phyloP scores from a whole-genome alignment of 768 basidiomycete species.

The Podaxis carcinomalis region DNA sequence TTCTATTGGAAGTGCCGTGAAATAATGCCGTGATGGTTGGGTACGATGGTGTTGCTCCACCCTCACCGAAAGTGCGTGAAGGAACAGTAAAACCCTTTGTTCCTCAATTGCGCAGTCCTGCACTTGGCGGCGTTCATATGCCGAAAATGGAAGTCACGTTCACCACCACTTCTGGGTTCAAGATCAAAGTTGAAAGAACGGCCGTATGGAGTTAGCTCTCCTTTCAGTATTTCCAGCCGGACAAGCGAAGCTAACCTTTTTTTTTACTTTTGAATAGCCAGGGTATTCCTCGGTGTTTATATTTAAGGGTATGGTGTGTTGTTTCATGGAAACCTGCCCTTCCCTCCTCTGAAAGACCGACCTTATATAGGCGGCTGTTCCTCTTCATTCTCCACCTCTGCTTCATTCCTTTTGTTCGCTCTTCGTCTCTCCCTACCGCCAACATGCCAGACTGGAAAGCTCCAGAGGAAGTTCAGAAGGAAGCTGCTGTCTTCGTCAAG shows the following conservation, averaged over 20 bases:
- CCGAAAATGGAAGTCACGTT: not conserved
- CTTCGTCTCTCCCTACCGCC: conserved; percentile 1
- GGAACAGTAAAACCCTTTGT: not conserved
- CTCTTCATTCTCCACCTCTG: conserved; percentile 8
- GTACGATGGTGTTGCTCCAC: not conserved
- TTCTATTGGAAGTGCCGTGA: not conserved
- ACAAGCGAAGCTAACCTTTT: not conserved
- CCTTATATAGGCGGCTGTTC: not conserved
- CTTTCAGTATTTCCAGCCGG: not conserved
- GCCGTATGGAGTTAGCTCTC: conserved; percentile 1
- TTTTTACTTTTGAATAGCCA: not conserved
- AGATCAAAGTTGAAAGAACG: not conserved
- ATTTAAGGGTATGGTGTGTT: not conserved
- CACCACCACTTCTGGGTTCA: not conserved
- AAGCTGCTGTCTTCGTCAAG: conserved; percentile 42
- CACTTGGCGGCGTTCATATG: not conserved
- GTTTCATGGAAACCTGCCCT: not conserved
- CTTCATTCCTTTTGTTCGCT: not conserved
- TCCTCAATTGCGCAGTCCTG: not conserved
- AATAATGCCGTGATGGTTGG: not conserved
- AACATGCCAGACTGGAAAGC: conserved; percentile 56
- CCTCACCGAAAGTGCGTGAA: not conserved
- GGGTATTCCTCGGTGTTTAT: not conserved
- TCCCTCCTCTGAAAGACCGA: not conserved
- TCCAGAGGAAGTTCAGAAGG: conserved; percentile 38